Base-by-base conservation (phyloP, 2,329 filamentous ascomycete genomes). In the Lasiodiplodia hormozganensis region DNA sequence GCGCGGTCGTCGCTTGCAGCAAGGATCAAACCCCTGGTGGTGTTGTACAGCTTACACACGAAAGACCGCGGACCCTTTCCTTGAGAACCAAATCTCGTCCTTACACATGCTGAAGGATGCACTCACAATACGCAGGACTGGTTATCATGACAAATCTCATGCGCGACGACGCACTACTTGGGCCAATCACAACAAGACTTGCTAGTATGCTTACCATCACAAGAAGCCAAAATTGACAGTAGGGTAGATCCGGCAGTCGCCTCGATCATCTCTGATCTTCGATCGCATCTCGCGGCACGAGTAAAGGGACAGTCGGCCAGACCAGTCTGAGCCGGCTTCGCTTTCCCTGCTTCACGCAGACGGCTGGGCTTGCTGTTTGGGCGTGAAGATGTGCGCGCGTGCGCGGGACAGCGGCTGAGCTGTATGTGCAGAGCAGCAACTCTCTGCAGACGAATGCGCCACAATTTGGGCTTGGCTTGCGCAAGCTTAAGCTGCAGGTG, bases 401-500 rank as follows among this genome's bases (percentile, higher is more conserved):
- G 10, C n/a, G 43, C 43, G 43, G 43, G 43, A 21, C n/a, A 8
- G 43, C 43, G 43, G 43, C 43, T 47, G 18, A 47, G 43, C 43
- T 47, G 43, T n/a, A 47, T 18, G 43, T 47, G 43, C 43, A n/a
- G 43, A 47, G n/a, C 43, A 8, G 21, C 18, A 47, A 18, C 43
- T 21, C 43, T 47, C 18, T 47, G 43, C 43, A 47, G n/a, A 47
- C 43, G 21, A n/a, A 21, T 47, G 43, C 43, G 43, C 43, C 43
- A 47, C 43, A 47, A 47, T 47, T 47, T 21, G 43, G 43, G 43
- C 43, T 47, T 21, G 43, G 43, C 3, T n/a, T 47, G 43, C 18
- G 43, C 43, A 47, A 47, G 43, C 43, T 47, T 47, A n/a, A 21
- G 31, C 38, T 60, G 56, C 56, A 60, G 36, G 14, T 38, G 56